Evolutionary conservation across 768 basidiomycete species (phyloP).

Genomic region (Cyclocybe cylindracea): DNA sequence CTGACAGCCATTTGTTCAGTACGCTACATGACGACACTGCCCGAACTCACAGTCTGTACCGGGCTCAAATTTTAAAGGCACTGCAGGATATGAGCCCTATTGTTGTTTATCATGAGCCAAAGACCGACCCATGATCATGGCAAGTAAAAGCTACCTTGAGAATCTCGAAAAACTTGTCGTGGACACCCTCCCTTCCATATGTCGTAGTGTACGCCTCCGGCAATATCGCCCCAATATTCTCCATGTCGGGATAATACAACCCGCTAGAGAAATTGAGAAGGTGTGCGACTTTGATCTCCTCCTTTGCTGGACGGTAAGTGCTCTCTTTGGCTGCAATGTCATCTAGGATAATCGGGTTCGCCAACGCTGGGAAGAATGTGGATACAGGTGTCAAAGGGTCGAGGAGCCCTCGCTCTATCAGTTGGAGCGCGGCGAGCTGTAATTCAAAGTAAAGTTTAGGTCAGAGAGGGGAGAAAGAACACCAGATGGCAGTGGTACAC

Average conservation of each 20-base stretch:
- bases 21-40: neutral
- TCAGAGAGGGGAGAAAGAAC: neutral
- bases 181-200: conserved; percentile 19
- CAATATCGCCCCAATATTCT: conserved; percentile 8
- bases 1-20: conserved; percentile 6
- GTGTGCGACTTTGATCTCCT: conserved; percentile 23
- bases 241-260: conserved; percentile 19
- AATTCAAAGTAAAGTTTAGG: neutral
- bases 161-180: conserved; percentile 17
- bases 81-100: conserved; percentile 10
- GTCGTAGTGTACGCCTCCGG: conserved; percentile 14
- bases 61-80: conserved; percentile 28
- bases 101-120: too few species aligned
- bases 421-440: conserved; percentile 31
- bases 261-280: conserved; percentile 34
- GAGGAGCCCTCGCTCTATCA: conserved; percentile 31
- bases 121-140: too few species aligned
- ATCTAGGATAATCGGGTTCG: conserved; percentile 22
- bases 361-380: conserved; percentile 27
- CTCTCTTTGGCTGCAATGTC: conserved; percentile 8
- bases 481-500: conserved; percentile 3
- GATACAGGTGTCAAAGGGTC: conserved; percentile 22
- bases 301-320: conserved; percentile 22
- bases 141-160: conserved; percentile 14
- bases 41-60: conserved; percentile 24